phyloP scores from a whole-genome alignment of 169 alveolate species.

The Plasmodium yoelii region DNA sequence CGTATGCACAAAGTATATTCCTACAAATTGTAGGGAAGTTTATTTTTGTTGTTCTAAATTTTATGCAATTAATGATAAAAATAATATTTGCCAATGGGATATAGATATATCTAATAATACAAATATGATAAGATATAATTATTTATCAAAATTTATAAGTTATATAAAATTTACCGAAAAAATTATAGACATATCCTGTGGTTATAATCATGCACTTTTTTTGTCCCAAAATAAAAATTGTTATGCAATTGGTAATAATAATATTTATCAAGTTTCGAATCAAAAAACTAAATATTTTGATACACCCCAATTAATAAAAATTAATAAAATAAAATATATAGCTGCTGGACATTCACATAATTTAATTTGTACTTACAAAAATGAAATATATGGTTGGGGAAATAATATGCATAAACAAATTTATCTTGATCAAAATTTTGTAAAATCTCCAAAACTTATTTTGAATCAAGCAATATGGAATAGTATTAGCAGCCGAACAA shows the following conservation, averaged over 20 bases:
- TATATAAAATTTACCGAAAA: slow-evolving; percentile 33
- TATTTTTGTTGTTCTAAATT: slow-evolving; percentile 30
- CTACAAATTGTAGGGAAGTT: slow-evolving; percentile 2
- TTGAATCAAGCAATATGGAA: slow-evolving; percentile 20
- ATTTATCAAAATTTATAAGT: slow-evolving; percentile 29
- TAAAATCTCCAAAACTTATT: slow-evolving; percentile 53
- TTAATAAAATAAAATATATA: slow-evolving; percentile 29
- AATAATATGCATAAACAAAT: slow-evolving; percentile 48
- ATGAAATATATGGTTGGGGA: slow-evolving; percentile 71
- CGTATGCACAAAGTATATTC: slow-evolving; percentile 1
- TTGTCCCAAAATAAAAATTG: slow-evolving; percentile 49
- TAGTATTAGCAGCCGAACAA: slow-evolving; percentile 1
- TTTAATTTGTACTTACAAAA: slow-evolving; percentile 48
- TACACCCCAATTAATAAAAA: slow-evolving; percentile 8
- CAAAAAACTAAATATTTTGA: slow-evolving; percentile 22
- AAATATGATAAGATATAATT: slow-evolving; percentile 3
- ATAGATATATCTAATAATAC: slow-evolving; percentile 1
- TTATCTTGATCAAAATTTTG: background rate
- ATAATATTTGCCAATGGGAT: slow-evolving; percentile 27
- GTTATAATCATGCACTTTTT: slow-evolving; percentile 60
- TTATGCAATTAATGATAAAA: slow-evolving; percentile 20
- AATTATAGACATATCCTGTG: slow-evolving; percentile 39
- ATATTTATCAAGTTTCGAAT: slow-evolving; percentile 25
- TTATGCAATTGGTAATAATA: slow-evolving; percentile 52
- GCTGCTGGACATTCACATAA: slow-evolving; percentile 71